Evolutionary conservation across 192 early-diverging fungal genomes (phyloP).

Genomic region (Backusella morwellensis): DNA sequence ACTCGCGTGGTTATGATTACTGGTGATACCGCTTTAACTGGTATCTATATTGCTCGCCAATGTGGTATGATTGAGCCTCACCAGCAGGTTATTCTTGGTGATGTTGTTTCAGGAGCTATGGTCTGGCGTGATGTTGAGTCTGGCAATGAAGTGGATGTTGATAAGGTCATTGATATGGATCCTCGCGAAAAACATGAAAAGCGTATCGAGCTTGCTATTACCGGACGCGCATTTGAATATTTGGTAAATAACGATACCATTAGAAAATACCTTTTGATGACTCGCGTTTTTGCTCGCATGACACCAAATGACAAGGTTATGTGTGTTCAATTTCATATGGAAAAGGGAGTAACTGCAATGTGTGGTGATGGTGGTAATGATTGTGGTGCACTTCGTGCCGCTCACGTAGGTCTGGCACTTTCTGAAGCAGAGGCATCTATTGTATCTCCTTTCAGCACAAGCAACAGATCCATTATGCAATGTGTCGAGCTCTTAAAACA

Average conservation of each 20-base stretch:
- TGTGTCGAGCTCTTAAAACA: slow-evolving; percentile 74
- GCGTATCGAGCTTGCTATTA: slow-evolving; percentile 67
- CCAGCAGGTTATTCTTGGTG: slow-evolving; percentile 57
- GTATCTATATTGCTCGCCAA: slow-evolving; percentile 65
- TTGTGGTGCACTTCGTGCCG: slow-evolving; percentile 76
- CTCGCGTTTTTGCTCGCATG: slow-evolving; percentile 79
- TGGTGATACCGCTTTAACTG: slow-evolving; percentile 77
- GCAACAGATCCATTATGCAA: slow-evolving; percentile 52
- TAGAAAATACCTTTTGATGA: slow-evolving; percentile 59
- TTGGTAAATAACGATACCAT: slow-evolving; percentile 43
- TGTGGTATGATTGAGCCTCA: slow-evolving; percentile 60
- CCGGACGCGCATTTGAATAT: slow-evolving; percentile 63
- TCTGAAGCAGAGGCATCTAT: slow-evolving; percentile 82
- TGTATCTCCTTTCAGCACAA: slow-evolving; percentile 80
- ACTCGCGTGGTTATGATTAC: slow-evolving; percentile 82
- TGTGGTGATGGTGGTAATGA: slow-evolving; percentile 90
- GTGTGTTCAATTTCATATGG: slow-evolving; percentile 76
- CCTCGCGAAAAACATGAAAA: slow-evolving; percentile 16
- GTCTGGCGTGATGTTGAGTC: slow-evolving; percentile 62
- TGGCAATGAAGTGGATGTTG: slow-evolving; percentile 43
- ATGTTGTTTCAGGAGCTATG: slow-evolving; percentile 30
- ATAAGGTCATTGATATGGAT: slow-evolving; percentile 24
- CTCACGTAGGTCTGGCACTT: slow-evolving; percentile 79
- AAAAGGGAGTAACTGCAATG: slow-evolving; percentile 77
- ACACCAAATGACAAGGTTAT: slow-evolving; percentile 74